Percentiles rank a stretch among this genome's conserved stretches.
Conservation (phyloP, 2,329 filamentous ascomycete species). For the Trichoderma asperellum region DNA sequence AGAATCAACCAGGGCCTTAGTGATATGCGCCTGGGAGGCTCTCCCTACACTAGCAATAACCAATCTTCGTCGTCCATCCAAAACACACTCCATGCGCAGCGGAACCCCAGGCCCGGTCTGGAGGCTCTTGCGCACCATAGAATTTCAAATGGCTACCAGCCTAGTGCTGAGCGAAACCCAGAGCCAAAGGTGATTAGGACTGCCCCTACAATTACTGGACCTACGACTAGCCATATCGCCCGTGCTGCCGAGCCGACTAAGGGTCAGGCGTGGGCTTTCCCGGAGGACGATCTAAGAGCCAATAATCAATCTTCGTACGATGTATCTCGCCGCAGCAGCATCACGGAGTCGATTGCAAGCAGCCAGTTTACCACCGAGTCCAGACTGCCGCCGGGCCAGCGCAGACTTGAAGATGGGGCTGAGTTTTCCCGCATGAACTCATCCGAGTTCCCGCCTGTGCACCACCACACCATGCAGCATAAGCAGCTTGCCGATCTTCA, state of each 20-base stretch:
- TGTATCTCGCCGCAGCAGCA: slow-evolving; percentile 73
- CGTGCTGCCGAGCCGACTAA: slow-evolving; percentile 78
- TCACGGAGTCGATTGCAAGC: slow-evolving; percentile 77
- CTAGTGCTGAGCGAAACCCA: slow-evolving; percentile 61
- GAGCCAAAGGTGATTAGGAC: slow-evolving; percentile 62
- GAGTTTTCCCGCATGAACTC: slow-evolving; percentile 55
- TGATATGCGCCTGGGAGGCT: slow-evolving; percentile 68
- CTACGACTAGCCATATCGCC: slow-evolving; percentile 65
- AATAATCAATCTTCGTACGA: slow-evolving; percentile 48
- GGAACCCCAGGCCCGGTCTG: slow-evolving; percentile 58
- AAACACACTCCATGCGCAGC: slow-evolving; percentile 68
- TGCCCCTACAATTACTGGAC: slow-evolving; percentile 77
- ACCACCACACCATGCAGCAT: slow-evolving; percentile 78
- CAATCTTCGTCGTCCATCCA: slow-evolving; percentile 76
- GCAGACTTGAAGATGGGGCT: slow-evolving; percentile 68
- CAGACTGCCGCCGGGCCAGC: slow-evolving; percentile 70
- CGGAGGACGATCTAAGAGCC: slow-evolving; percentile 66
- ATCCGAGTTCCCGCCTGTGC: slow-evolving; percentile 61
- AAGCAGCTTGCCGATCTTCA: slow-evolving; percentile 70
- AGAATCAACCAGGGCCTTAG: slow-evolving; percentile 73
- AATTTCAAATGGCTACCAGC: slow-evolving; percentile 68
- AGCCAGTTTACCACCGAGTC: slow-evolving; percentile 79
- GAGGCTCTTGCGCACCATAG: slow-evolving; percentile 60
- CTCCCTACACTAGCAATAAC: slow-evolving; percentile 76
- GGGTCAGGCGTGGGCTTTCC: slow-evolving; percentile 83